phyloP scores from a whole-genome alignment of 2,329 filamentous ascomycete species.

The Colletotrichum sp. region DNA sequence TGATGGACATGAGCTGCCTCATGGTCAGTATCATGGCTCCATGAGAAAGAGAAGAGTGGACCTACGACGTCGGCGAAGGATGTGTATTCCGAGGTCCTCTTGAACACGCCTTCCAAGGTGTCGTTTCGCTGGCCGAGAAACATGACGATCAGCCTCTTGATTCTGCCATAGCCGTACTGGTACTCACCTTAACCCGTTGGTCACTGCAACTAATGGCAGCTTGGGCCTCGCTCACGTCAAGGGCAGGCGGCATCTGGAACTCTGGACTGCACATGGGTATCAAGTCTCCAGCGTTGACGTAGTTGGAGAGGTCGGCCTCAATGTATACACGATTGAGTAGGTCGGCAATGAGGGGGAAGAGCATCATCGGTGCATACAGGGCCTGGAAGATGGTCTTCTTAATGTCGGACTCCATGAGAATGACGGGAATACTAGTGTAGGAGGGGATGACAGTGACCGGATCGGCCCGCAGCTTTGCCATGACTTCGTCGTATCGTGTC shows the following conservation, averaged over 20 bases:
- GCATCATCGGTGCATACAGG: conserved; percentile 36
- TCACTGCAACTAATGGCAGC: conserved; percentile 35
- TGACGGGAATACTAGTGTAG: conserved; percentile 32
- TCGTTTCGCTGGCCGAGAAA: conserved; percentile 30
- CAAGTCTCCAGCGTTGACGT: conserved; percentile 16
- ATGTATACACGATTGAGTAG: conserved; percentile 34
- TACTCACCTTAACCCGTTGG: conserved; percentile 28
- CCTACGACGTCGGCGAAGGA: conserved; percentile 41
- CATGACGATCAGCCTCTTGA: not conserved
- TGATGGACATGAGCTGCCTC: conserved; percentile 34
- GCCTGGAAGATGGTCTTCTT: conserved; percentile 38
- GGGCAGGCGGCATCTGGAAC: not conserved
- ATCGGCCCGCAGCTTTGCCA: conserved; percentile 36
- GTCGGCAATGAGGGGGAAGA: conserved; percentile 37
- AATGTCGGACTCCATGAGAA: conserved; percentile 42
- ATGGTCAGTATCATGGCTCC: not conserved
- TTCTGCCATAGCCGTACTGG: not conserved
- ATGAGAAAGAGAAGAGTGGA: not conserved
- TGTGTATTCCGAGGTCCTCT: conserved; percentile 33
- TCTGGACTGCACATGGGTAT: conserved; percentile 8
- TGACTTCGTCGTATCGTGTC: conserved; percentile 34
- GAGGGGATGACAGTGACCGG: conserved; percentile 37
- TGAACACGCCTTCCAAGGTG: conserved; percentile 32
- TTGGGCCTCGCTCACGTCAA: conserved; percentile 17
- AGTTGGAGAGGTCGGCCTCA: conserved; percentile 17